These are phyloP conservation scores for Jimgerdemannia lactiflua DNA, from an alignment of 192 early-diverging fungal genomes.

Conservation along the genomic window DNA sequence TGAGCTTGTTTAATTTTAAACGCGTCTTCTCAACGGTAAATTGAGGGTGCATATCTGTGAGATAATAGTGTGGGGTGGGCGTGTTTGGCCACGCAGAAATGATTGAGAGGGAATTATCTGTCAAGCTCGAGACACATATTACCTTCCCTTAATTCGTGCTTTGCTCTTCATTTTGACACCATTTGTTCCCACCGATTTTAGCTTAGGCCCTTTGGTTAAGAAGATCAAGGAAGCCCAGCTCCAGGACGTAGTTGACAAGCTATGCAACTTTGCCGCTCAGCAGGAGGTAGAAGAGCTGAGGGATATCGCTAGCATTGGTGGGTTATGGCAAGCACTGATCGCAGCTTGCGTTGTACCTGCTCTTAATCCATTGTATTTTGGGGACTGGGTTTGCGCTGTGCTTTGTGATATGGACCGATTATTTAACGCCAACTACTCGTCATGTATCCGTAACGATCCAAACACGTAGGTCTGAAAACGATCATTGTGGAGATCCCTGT, in stretches of 20 bases:
- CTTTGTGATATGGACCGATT: background rate
- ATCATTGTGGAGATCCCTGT: conserved; percentile 71
- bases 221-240: conserved; percentile 67
- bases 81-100: too few species aligned
- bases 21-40: too few species aligned
- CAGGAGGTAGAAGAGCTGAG: conserved; percentile 64
- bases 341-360: too few species aligned
- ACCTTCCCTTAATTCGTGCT: background rate
- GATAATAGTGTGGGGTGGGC: too few species aligned
- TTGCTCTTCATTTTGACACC: background rate
- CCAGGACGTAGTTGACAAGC: conserved; percentile 63
- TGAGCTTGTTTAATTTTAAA: too few species aligned
- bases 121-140: background rate
- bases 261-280: conserved; percentile 60
- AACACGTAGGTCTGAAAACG: conserved; percentile 56
- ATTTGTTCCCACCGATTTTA: conserved; percentile 17
- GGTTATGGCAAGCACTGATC: conserved; percentile 5
- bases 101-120: too few species aligned
- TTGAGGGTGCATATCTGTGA: too few species aligned
- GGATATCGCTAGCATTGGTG: conserved; percentile 82
- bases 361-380: too few species aligned
- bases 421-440: background rate
- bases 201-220: conserved; percentile 76
- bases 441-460: too few species aligned
- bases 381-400: too few species aligned